Percentiles rank a stretch among this genome's conserved stretches.
Conservation (phyloP, 345 rosid genomes). For the Salix purpurea region DNA sequence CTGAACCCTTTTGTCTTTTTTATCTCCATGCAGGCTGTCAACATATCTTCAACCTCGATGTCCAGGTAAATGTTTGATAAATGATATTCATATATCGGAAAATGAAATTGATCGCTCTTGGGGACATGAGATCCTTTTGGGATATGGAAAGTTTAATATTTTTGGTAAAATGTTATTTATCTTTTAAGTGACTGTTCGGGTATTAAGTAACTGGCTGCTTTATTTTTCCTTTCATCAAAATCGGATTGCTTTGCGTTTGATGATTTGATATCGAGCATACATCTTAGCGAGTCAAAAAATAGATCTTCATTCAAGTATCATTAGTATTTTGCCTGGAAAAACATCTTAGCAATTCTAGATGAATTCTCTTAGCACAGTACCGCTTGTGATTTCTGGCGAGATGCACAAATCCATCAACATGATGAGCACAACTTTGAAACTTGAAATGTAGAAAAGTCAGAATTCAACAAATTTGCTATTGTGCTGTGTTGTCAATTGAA, state of each 20-base stretch:
- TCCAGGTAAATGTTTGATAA: conserved; percentile 53
- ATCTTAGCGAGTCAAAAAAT: background rate
- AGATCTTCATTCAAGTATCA: background rate
- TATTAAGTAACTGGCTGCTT: background rate
- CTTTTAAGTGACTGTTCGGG: no score
- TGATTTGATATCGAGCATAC: background rate
- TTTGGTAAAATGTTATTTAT: background rate
- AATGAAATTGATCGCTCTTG: background rate
- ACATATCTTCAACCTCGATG: conserved; percentile 83
- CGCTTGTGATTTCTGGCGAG: no score
- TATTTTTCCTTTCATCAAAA: background rate
- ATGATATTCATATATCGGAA: background rate
- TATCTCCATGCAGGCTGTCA: conserved; percentile 53
- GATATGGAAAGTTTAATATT: background rate
- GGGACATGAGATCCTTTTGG: background rate
- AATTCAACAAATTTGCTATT: background rate
- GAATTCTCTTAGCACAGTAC: background rate
- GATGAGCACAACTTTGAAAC: background rate
- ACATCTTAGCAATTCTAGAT: background rate
- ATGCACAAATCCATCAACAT: background rate
- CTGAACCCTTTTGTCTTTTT: conserved; percentile 3
- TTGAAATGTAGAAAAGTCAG: background rate
- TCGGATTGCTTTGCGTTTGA: background rate
- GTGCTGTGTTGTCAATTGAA: background rate
- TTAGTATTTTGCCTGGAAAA: background rate